Conservation (phyloP, 495 filamentous ascomycete genomes). For the Aspergillus sclerotiicarbonarius region DNA sequence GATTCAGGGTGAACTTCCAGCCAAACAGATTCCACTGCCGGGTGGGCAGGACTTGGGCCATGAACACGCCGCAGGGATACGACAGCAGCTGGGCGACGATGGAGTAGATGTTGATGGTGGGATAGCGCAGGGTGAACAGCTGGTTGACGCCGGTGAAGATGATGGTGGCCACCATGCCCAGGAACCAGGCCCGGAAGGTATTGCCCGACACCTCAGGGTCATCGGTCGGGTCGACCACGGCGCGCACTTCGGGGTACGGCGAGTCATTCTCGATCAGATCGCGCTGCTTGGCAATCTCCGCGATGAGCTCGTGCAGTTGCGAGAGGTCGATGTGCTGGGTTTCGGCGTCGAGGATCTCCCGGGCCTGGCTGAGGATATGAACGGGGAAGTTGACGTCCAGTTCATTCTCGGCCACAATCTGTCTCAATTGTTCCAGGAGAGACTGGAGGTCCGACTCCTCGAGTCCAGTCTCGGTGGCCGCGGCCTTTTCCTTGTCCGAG, state of each 20-base stretch:
- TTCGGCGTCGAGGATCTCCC: background rate
- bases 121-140: conserved; percentile 68
- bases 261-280: conserved; percentile 22
- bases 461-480: background rate
- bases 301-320: background rate
- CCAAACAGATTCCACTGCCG: conserved; percentile 34
- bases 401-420: background rate
- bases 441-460: background rate
- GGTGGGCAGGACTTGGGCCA: background rate
- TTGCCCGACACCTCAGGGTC: conserved; percentile 33
- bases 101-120: conserved; percentile 59
- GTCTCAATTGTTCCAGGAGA: background rate
- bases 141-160: conserved; percentile 61
- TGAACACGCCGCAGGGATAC: conserved; percentile 38
- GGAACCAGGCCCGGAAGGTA: conserved; percentile 58
- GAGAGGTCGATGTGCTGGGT: background rate
- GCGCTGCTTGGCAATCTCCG: background rate
- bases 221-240: conserved; percentile 37
- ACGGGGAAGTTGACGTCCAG: background rate
- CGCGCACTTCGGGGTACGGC: conserved; percentile 46
- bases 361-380: background rate
- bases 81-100: conserved; percentile 62
- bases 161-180: conserved; percentile 56
- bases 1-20: conserved; percentile 47
- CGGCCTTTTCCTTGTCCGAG: background rate